Evolutionary conservation across 2,329 filamentous ascomycete species (phyloP).

Genomic region (Trichocomaceae sp.): DNA sequence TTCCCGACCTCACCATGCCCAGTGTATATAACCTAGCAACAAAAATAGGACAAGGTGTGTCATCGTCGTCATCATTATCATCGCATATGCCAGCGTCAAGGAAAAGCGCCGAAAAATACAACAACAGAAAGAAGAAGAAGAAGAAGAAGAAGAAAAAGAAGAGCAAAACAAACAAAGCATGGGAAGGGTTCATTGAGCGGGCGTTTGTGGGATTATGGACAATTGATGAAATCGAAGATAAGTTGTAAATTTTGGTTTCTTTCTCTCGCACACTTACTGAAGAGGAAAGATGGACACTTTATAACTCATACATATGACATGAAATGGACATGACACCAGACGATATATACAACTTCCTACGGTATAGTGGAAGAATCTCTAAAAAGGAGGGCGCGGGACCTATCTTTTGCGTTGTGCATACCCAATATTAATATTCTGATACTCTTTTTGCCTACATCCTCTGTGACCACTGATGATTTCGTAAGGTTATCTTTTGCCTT

Average conservation of each 20-base stretch:
- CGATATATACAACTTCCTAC: not conserved
- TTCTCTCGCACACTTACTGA: not conserved
- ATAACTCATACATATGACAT: not conserved
- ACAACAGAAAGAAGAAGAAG: conserved; percentile 41
- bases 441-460: not conserved
- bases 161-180: conserved; percentile 57
- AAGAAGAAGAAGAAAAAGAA: conserved; percentile 46
- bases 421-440: not conserved
- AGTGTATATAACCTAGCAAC: conserved; percentile 74
- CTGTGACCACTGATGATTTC: too few species aligned
- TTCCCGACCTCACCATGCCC: conserved; percentile 77
- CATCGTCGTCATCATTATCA: not conserved
- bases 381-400: not conserved
- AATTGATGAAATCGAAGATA: conserved; percentile 54
- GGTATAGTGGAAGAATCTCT: not conserved
- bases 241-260: conserved; percentile 5
- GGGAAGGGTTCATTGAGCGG: conserved; percentile 69
- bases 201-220: conserved; percentile 73
- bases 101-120: conserved; percentile 23
- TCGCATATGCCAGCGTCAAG: not conserved
- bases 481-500: too few species aligned
- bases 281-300: not conserved
- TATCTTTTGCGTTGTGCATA: not conserved
- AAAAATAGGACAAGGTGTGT: conserved; percentile 56
- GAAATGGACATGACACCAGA: not conserved